Evolutionary conservation across 2,329 filamentous ascomycete species (phyloP).

Genomic region (Pseudogymnoascus pannorum): DNA sequence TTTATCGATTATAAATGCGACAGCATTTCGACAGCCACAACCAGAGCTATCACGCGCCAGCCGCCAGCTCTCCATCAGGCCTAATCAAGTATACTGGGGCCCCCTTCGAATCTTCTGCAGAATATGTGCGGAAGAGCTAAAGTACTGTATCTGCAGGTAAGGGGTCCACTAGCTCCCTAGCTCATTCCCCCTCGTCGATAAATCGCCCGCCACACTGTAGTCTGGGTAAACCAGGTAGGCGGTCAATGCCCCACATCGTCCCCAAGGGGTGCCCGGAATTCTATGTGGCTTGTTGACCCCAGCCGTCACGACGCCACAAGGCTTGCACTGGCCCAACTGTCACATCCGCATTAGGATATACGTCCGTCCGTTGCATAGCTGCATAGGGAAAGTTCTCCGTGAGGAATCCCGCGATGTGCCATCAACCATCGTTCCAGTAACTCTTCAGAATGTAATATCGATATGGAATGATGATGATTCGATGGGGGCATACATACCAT

Average conservation of each 20-base stretch:
- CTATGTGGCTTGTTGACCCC: neutral
- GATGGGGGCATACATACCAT: neutral
- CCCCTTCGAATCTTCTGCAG: neutral
- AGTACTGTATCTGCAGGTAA: neutral
- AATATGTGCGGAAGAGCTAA: neutral
- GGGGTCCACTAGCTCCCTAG: neutral
- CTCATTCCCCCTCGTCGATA: neutral
- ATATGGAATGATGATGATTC: neutral
- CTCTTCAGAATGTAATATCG: neutral
- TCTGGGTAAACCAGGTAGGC: neutral
- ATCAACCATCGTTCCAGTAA: neutral
- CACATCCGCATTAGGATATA: neutral
- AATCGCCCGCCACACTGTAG: neutral
- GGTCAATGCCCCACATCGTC: neutral
- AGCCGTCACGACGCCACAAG: neutral
- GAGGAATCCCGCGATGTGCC: neutral
- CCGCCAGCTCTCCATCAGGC: neutral
- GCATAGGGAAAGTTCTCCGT: neutral
- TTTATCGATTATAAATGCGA: neutral
- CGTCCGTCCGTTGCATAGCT: neutral
- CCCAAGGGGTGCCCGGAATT: neutral
- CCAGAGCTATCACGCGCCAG: neutral
- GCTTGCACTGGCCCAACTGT: neutral
- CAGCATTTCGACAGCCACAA: neutral
- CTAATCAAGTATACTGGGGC: neutral